Evolutionary conservation across 2,329 filamentous ascomycete species (phyloP), one percentile per base, ranked within the genome.

Genomic region (Aspergillus terreus): DNA sequence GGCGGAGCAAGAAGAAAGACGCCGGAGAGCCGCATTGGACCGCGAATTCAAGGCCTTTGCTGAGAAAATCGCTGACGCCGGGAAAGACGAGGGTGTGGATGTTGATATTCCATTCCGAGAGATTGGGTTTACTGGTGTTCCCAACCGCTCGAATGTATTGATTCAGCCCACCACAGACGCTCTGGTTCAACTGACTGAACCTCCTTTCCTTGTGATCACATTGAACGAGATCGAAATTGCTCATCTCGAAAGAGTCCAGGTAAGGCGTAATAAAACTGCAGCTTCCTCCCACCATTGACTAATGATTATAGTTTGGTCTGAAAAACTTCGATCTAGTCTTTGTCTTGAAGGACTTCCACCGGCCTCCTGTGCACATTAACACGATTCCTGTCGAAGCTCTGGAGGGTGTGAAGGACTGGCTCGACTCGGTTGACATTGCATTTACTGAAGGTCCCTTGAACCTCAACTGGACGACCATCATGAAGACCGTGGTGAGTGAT

Each of bases 281-380:
- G 14, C 1, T 23, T 40, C 23, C 33, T 35, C 30, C 19, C 27
- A 4, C 10, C 30, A 38, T 32, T 6, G 46, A 44, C 63, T 73
- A 62, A 72, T 46, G 52, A n/a, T 21, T 47, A 23, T 80, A 92
- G 74, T 99, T 99, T 65, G 95, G 94, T 32, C 81, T 99, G 55
- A 96, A 97, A 80, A 99, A 99, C 73, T 99, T 99, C 71, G 94
- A 99, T 73, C 85, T 99, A 71, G 94, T 99, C 17, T 92, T 97
- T 66, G 89, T 99, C 35, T 97, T 96, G 80, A 97, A 97, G 67
- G 94, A 99, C 75, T 97, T 96, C 73, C 84, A 88, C 49, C 84
- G 92, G n/a, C 74, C 90, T 2, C 92, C 92, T 1, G 88, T 87
- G 51, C 94, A 99, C 71, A 87, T 99, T 78, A 99, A 99, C 75